Evolutionary conservation across 2,329 filamentous ascomycete species (phyloP), one percentile per base, ranked within the genome.

Genomic region (Fusarium mexicanum): DNA sequence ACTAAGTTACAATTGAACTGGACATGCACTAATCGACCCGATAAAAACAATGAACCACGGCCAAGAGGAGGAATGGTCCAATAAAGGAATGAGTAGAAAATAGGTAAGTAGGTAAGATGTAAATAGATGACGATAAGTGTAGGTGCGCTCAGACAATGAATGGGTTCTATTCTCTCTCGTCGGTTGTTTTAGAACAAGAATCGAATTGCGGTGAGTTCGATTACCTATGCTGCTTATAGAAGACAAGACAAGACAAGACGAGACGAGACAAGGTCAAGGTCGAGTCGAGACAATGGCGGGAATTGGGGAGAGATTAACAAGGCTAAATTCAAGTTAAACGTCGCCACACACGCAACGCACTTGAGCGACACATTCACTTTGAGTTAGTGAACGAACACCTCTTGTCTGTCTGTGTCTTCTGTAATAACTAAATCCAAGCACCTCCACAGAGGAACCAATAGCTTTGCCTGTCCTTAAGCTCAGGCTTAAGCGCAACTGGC

Each of bases 151-250:
- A 54, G 71, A 64, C 68, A 38, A 55, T 22, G 46, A 17, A 48
- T 69, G 59, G 35, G 9, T 38, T 65, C 57, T 43, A 12, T 50
- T 61, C 51, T 31, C 22, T 59, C 58, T 63, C 24, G 71, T 74
- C 41, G 58, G 55, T 14, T 68, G 62, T 29, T 71, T 64, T 71
- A 55, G 69, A 55, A 61, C 51, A 58, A 47, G 31, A 71, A 74
- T 64, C 50, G 71, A 73, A 61, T 72, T 73, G 71, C 71, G 71
- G 71, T 73, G 71, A 73, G 67, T 44, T 69, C 53, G 22, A 44
- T 55, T 55, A 48, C 46, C 46, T 48, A 29, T 55, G 24, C 37
- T 41, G 51, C 24, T 55, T 43, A 55, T 43, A 43, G 51, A 29
- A 29, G 35, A 29, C 29, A 29, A 29, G 29, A 35, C 51, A 26